Evolutionary conservation across 805 yeast genomes (phyloP), one percentile per base, ranked within the genome.

Genomic region (Wickerhamomyces queroliae): DNA sequence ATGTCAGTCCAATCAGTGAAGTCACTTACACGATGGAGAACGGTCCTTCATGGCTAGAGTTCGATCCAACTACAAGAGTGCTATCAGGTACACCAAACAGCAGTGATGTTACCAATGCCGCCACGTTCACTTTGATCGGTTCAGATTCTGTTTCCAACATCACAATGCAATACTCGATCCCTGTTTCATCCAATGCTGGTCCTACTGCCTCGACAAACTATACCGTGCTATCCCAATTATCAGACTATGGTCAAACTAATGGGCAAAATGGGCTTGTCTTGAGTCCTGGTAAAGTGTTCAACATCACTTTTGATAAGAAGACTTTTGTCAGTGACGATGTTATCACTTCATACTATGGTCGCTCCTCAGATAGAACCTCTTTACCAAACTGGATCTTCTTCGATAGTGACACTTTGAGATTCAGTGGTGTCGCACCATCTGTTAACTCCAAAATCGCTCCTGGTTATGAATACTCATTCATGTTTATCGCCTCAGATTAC

Each of bases 361-460:
- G 83, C 46, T 78, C 90, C n/a, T 63, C 70, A 12, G 88, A 86
- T 58, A 76, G 90, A 56, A 75, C 95, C 1, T 91, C 99, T 3
- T 69, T 93, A 40, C 99, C 99, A 28, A 82, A 78, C 55, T 93
- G 99, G 98, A 66, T 88, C 37, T 61, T 64, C 39, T 93, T 91
- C 56, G 80, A 88, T 53, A 50, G 69, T 2, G 52, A 72, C 5
- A 67, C 69, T 28, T 64, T 87, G 47, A 73, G 84, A 17, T 91
- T 89, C 61, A 69, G 78, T 32, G 99, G 99, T 24, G 80, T 82
- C 1, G 91, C 96, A 1, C 99, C 99, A 10, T 69, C 83, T 7
- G 86, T 86, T 24, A 83, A 86, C 49, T 85, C 96, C 2, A 70
- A 74, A 15, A 83, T 88, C 49, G 99, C 99, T 1, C 98, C 97